Percentiles rank a stretch among this genome's conserved stretches.
phyloP scores from a whole-genome alignment of 2,329 filamentous ascomycete species.

The Aspergillus tamarii region DNA sequence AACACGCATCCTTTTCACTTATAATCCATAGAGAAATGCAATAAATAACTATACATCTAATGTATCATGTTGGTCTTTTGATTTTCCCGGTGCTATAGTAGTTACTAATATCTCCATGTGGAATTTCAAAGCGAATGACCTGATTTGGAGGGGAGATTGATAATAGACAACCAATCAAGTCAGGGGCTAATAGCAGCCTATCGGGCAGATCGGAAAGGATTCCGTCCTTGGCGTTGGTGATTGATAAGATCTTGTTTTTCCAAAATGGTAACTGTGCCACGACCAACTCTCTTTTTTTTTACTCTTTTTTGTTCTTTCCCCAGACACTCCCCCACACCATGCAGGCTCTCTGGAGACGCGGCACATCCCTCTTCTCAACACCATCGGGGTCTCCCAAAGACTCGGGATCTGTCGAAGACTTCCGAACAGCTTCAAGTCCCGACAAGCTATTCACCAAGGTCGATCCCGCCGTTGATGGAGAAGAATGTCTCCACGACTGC shows the following conservation, averaged over 20 bases:
- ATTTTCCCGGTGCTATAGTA: neutral
- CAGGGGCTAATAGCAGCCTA: neutral
- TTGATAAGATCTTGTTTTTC: slow-evolving; percentile 36
- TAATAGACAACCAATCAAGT: neutral
- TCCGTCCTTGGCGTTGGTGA: slow-evolving; percentile 31
- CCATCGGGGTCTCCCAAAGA: slow-evolving; percentile 29
- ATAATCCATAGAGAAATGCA: neutral
- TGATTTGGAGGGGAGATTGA: neutral
- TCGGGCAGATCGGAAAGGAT: slow-evolving; percentile 8
- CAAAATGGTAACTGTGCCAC: neutral
- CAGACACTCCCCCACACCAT: slow-evolving; percentile 23
- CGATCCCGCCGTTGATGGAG: slow-evolving; percentile 76
- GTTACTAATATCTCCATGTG: neutral
- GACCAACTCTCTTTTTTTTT: neutral
- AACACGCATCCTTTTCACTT: neutral
- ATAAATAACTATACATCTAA: neutral
- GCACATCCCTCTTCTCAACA: slow-evolving; percentile 37
- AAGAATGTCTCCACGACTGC: slow-evolving; percentile 88
- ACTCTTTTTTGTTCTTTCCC: neutral
- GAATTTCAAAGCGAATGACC: neutral
- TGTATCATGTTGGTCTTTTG: neutral
- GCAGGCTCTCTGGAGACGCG: slow-evolving; percentile 40
- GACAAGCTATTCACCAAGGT: slow-evolving; percentile 73
- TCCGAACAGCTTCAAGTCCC: slow-evolving; percentile 51
- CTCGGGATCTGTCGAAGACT: slow-evolving; percentile 38